Evolutionary conservation across 2,329 filamentous ascomycete species (phyloP).

Genomic region (Fusarium transvaalense): DNA sequence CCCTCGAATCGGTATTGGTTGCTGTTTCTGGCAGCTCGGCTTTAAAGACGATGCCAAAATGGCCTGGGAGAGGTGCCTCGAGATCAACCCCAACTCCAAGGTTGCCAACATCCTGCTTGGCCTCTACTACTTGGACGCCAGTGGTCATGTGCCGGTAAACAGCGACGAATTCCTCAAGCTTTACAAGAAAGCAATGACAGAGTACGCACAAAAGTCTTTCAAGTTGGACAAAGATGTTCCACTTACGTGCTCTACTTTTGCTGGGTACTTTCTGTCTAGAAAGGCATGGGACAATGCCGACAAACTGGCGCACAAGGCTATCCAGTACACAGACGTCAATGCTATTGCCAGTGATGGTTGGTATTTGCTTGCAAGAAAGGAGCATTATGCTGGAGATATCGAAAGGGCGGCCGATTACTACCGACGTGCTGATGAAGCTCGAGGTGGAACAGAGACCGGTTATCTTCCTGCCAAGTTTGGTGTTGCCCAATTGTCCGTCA

Average conservation of each 20-base stretch:
- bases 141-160: conserved; percentile 83
- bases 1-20: conserved; percentile 94
- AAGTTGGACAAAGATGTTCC: conserved; percentile 93
- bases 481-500: conserved; percentile 86
- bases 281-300: conserved; percentile 87
- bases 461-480: conserved; percentile 97
- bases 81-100: conserved; percentile 86
- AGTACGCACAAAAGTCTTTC: conserved; percentile 93
- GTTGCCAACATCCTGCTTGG: conserved; percentile 91
- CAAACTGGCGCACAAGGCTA: conserved; percentile 88
- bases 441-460: conserved; percentile 90
- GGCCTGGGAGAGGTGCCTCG: conserved; percentile 90
- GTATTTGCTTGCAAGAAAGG: conserved; percentile 93
- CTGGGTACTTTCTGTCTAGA: conserved; percentile 87
- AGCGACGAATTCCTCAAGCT: conserved; percentile 86
- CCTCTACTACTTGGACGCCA: conserved; percentile 89
- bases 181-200: conserved; percentile 94
- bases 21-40: conserved; percentile 96
- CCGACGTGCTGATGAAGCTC: conserved; percentile 87
- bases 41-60: conserved; percentile 92
- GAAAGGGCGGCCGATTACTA: conserved; percentile 88
- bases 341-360: conserved; percentile 97
- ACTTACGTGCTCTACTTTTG: conserved; percentile 90
- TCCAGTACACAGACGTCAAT: conserved; percentile 95
- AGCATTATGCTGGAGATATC: conserved; percentile 83